phyloP scores from a whole-genome alignment of 306 rosid species.

The Malus sieversii region DNA sequence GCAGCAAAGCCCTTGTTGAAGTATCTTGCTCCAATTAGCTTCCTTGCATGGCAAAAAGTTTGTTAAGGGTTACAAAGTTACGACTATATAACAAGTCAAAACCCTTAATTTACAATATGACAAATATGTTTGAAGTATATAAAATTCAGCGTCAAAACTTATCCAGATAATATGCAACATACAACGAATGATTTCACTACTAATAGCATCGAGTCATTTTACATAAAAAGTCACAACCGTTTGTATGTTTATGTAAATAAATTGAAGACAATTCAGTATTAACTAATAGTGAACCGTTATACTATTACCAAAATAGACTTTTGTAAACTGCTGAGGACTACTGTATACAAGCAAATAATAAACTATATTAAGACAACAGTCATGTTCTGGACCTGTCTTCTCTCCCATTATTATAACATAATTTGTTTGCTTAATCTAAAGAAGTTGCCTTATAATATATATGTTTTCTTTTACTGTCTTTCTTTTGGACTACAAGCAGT shows the following conservation, averaged over 20 bases:
- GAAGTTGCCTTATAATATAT: background rate
- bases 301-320: background rate
- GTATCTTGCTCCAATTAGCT: slow-evolving; percentile 87
- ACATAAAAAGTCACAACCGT: background rate
- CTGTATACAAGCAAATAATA: background rate
- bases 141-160: background rate
- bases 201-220: background rate
- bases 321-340: background rate
- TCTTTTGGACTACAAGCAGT: background rate
- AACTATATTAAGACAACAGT: background rate
- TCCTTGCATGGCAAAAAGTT: slow-evolving; percentile 30
- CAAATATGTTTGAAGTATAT: background rate
- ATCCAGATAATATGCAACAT: no score
- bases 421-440: background rate
- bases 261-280: no score
- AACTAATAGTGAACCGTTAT: no score
- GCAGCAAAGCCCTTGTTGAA: slow-evolving; percentile 67
- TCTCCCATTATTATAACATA: background rate
- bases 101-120: background rate
- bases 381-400: background rate
- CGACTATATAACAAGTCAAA: background rate
- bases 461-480: background rate
- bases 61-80: background rate
- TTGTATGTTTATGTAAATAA: no score
- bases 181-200: no score